These are phyloP conservation scores for Aspergillus indologenus DNA, from an alignment of 495 filamentous ascomycete species.

Conservation along the genomic window DNA sequence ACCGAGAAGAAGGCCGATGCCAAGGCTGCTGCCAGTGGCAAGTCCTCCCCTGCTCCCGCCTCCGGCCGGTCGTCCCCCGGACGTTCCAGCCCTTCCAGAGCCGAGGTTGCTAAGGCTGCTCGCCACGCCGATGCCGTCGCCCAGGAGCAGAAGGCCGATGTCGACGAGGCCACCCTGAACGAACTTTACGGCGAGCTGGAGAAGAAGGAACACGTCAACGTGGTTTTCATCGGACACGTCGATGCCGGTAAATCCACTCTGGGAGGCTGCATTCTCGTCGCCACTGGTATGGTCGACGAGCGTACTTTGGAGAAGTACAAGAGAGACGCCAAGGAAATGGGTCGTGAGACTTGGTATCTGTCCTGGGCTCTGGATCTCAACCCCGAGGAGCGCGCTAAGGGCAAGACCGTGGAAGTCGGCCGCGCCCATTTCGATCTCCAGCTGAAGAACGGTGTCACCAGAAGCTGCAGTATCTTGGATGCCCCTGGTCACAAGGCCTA, in stretches of 20 bases:
- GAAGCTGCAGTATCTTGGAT: slow-evolving; percentile 85
- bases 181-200: slow-evolving; percentile 85
- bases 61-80: slow-evolving; percentile 75
- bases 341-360: slow-evolving; percentile 97
- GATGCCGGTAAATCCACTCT: slow-evolving; percentile 97
- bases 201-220: slow-evolving; percentile 82
- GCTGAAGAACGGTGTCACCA: slow-evolving; percentile 39
- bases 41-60: slow-evolving; percentile 65
- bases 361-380: slow-evolving; percentile 97
- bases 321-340: slow-evolving; percentile 90
- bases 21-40: slow-evolving; percentile 57
- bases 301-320: slow-evolving; percentile 98
- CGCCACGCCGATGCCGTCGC: slow-evolving; percentile 80
- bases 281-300: slow-evolving; percentile 98
- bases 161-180: slow-evolving; percentile 85
- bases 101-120: slow-evolving; percentile 48
- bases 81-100: slow-evolving; percentile 46
- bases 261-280: slow-evolving; percentile 86
- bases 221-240: slow-evolving; percentile 98
- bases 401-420: slow-evolving; percentile 97
- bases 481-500: slow-evolving; percentile 96
- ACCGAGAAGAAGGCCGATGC: slow-evolving; percentile 55
- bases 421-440: slow-evolving; percentile 91
- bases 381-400: slow-evolving; percentile 93
- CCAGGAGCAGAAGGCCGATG: slow-evolving; percentile 82